Evolutionary conservation across 75 land plant genomes (phyloP).

Genomic region (Cupressus sempervirens): DNA sequence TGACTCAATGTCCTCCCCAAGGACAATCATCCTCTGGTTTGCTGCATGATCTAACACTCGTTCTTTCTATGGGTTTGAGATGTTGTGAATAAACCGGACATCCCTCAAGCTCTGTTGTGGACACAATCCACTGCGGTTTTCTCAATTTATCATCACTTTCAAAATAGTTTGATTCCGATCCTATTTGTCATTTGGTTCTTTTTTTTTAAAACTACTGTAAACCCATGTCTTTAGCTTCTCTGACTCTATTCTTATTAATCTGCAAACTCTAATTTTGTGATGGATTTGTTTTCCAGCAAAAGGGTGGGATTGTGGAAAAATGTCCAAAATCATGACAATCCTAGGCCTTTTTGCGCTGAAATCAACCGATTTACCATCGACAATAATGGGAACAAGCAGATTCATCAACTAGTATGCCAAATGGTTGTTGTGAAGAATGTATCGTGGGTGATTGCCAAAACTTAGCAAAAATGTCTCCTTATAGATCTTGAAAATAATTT

Average conservation of each 20-base stretch:
- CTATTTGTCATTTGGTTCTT: no score
- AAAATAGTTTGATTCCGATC: background rate
- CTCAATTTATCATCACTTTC: slow-evolving; percentile 8
- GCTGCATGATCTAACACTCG: slow-evolving; percentile 6
- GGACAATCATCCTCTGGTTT: background rate
- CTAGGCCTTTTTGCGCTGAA: background rate
- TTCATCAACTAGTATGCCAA: background rate
- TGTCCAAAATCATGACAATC: background rate
- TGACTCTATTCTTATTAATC: no score
- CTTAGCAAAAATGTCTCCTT: no score
- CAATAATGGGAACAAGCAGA: background rate
- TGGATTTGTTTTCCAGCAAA: background rate
- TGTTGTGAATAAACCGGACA: slow-evolving; percentile 5
- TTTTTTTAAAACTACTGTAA: no score
- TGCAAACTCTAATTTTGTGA: background rate
- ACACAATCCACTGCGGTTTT: slow-evolving; percentile 9
- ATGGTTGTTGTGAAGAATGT: no score
- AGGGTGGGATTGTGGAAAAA: background rate
- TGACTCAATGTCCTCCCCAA: background rate
- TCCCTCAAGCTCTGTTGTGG: slow-evolving; percentile 13
- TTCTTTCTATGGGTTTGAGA: slow-evolving; percentile 10
- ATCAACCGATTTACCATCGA: background rate
- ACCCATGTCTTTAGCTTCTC: no score
- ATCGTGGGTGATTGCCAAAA: no score
- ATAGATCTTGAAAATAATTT: no score